A percentile compares a stretch with the other conserved stretches of the same genome.
These are phyloP conservation scores for Aleurites moluccanus DNA, from an alignment of 441 rosid species.

Conservation along the genomic window DNA sequence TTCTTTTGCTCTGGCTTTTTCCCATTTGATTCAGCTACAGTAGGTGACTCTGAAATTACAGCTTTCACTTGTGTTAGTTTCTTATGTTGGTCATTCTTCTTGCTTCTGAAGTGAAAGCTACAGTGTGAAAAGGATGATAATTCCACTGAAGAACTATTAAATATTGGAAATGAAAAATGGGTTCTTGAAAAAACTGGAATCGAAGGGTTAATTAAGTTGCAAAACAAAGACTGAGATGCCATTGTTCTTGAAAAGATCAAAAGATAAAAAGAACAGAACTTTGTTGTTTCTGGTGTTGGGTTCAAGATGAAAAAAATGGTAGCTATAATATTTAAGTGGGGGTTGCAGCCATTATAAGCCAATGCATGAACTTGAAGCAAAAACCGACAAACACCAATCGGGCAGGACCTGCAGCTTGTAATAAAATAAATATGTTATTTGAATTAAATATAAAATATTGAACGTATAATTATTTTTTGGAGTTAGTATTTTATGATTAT, in stretches of 20 bases:
- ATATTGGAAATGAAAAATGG: slow-evolving; percentile 44
- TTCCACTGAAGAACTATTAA: slow-evolving; percentile 39
- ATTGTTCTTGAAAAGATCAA: slow-evolving; percentile 20
- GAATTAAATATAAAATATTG: no score
- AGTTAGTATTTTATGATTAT: no score
- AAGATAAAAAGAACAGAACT: no score
- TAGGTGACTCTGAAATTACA: slow-evolving; percentile 32
- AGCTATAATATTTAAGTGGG: no score
- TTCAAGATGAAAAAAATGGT: no score
- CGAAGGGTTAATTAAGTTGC: slow-evolving; percentile 52
- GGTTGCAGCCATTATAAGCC: no score
- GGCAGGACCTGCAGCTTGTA: no score
- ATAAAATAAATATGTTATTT: no score
- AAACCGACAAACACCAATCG: no score
- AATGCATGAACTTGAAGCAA: no score
- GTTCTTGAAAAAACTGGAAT: slow-evolving; percentile 46
- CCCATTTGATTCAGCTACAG: slow-evolving; percentile 22
- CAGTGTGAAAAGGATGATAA: slow-evolving; percentile 34
- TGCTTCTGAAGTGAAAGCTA: slow-evolving; percentile 28
- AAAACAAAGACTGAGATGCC: slow-evolving; percentile 61
- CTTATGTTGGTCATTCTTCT: slow-evolving; percentile 22
- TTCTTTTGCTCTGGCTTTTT: slow-evolving; percentile 34
- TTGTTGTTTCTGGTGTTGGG: no score
- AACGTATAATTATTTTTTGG: no score
- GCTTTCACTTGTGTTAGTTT: slow-evolving; percentile 40